Evolutionary conservation across 768 basidiomycete species (phyloP), one percentile per base, ranked within the genome.

Genomic region (Suillus brevipes): DNA sequence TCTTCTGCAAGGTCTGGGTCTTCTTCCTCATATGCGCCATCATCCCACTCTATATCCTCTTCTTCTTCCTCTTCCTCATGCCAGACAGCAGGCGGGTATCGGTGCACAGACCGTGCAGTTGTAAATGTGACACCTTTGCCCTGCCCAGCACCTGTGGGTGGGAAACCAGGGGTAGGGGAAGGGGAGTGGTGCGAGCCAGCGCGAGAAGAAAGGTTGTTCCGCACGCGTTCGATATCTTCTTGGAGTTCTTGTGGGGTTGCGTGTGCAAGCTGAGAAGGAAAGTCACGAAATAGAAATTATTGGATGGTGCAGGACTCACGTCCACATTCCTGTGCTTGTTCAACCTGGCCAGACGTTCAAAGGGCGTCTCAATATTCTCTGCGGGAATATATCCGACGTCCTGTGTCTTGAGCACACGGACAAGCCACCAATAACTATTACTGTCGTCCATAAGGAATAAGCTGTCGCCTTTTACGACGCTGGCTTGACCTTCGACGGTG

Each of bases 351-450:
- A 99, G 85, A 42, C 97, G 86, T 74, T 99, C 97, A 71, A 95
- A 97, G 0, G 97, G 97, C 0, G 97, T 99, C 77, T 99, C 97
- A 69, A 99, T 98, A 76, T 98, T 99, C 79, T 99, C 97, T 0
- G 97, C 97, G 20, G 97, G 97, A 59, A 99, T 99, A 76, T 99
- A 99, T 0, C 97, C 97, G 18, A 99, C 94, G 72, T 97, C 95
- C 77, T 98, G 95, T 9, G 97, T 98, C 81, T 98, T 99, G 68
- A 99, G 88, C 10, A 99, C 97, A 56, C 95, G 88, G 9, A 99
- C 97, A 59, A 99, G 91, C 97, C 97, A 99, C 97, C 97, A 99
- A 80, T 99, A 99, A 78, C 93, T 94, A 78, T 99, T 99, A 64
- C 90, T 94, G 77, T 99, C 97, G 79, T 99, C 97, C 86, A 99